phyloP scores from a whole-genome alignment of 2,329 filamentous ascomycete species.

The Emmonsiellopsis sp. region DNA sequence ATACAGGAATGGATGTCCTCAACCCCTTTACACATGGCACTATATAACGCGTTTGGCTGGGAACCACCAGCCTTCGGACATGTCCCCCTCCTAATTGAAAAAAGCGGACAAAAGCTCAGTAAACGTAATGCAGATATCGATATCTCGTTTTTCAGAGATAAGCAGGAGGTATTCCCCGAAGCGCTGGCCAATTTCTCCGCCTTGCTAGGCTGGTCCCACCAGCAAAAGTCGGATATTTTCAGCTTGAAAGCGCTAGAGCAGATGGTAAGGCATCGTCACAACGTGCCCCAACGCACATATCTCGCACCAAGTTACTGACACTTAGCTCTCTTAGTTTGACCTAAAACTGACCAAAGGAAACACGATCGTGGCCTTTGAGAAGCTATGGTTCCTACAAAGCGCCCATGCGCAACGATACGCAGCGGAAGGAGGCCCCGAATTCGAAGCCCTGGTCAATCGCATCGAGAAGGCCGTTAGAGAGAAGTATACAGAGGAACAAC shows the following conservation, averaged over 20 bases:
- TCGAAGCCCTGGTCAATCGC: slow-evolving; percentile 30
- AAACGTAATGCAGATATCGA: slow-evolving; percentile 68
- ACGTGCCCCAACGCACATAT: too few relatives aligned
- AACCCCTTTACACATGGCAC: slow-evolving; percentile 64
- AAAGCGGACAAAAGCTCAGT: slow-evolving; percentile 66
- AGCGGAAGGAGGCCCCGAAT: slow-evolving; percentile 33
- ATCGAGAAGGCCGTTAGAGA: slow-evolving; percentile 21
- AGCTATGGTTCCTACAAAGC: slow-evolving; percentile 70
- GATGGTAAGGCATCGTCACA: slow-evolving; percentile 42
- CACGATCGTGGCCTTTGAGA: slow-evolving; percentile 69
- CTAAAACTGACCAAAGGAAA: slow-evolving; percentile 88
- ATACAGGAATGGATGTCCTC: slow-evolving; percentile 85
- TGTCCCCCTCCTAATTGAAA: slow-evolving; percentile 63
- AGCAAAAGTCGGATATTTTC: slow-evolving; percentile 59
- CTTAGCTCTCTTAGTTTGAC: slow-evolving; percentile 50
- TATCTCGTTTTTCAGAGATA: slow-evolving; percentile 46
- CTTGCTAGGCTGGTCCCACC: slow-evolving; percentile 73
- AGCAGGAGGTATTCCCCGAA: slow-evolving; percentile 52
- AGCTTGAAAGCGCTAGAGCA: slow-evolving; percentile 60
- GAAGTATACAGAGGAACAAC: slow-evolving; percentile 14
- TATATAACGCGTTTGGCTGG: slow-evolving; percentile 76
- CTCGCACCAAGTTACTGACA: background rate
- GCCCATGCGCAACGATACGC: slow-evolving; percentile 50
- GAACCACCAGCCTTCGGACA: slow-evolving; percentile 66
- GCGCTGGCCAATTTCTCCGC: slow-evolving; percentile 72